A percentile compares a stretch with the other conserved stretches of the same genome.
Conservation (phyloP, 352 stramenopile species). For the Globisporangium heterothallicum region DNA sequence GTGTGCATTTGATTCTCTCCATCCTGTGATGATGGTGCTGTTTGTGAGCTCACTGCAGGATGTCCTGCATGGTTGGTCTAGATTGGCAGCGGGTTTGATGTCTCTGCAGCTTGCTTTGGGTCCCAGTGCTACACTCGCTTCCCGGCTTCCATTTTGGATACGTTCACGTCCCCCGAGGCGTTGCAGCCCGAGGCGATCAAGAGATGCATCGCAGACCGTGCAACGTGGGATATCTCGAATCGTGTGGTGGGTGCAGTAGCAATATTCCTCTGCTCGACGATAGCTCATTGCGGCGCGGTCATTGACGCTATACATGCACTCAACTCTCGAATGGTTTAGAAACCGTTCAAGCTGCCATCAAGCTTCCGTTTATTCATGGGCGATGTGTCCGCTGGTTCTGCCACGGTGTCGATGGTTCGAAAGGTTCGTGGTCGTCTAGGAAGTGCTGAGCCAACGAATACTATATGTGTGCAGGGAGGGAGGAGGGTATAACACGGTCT, state of each 20-base stretch:
- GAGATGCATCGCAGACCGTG: constrained; percentile 29
- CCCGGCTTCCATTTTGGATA: constrained; percentile 43
- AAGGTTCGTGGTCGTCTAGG: no score
- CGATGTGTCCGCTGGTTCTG: constrained; percentile 93
- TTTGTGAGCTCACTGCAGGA: neutral
- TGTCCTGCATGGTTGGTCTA: constrained; percentile 15
- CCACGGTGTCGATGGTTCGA: constrained; percentile 79
- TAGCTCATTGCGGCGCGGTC: no score
- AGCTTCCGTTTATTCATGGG: constrained; percentile 91
- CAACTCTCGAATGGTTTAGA: constrained; percentile 30
- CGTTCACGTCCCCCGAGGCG: constrained; percentile 41
- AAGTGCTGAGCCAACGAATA: no score
- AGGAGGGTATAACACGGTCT: no score
- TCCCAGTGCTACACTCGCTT: constrained; percentile 94
- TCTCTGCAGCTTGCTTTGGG: constrained; percentile 91
- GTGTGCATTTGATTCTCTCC: constrained; percentile 20
- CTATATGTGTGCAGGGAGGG: no score
- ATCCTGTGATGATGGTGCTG: neutral
- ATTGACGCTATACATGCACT: no score
- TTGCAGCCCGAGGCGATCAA: constrained; percentile 57
- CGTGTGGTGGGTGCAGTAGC: constrained; percentile 53
- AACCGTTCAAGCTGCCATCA: constrained; percentile 51
- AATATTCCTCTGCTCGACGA: no score
- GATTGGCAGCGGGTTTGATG: constrained; percentile 97
- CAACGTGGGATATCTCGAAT: constrained; percentile 36